Percentiles rank a stretch among this genome's conserved stretches.
These are phyloP conservation scores for Cystobasidium tubakii DNA, from an alignment of 768 basidiomycete species.

Conservation along the genomic window DNA sequence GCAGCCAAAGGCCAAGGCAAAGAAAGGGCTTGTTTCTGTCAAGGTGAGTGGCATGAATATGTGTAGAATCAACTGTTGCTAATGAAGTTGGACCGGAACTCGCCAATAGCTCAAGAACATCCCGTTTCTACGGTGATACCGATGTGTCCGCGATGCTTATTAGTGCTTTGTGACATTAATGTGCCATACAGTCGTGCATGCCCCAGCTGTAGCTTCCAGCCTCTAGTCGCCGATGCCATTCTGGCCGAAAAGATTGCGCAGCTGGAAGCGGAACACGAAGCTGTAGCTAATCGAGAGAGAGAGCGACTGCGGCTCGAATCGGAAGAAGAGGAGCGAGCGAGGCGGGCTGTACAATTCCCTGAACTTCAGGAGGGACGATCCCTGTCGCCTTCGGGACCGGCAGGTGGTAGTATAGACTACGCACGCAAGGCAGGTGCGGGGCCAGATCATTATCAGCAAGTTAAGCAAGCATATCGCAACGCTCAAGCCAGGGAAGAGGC, in stretches of 20 bases:
- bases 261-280: constrained; percentile 6
- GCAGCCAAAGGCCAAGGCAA: constrained; percentile 10
- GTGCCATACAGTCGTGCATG: constrained; percentile 21
- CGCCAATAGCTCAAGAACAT: constrained; percentile 22
- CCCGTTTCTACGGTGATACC: constrained; percentile 21
- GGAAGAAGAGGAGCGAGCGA: constrained; percentile 26
- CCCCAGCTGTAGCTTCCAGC: constrained; percentile 15
- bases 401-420: background rate
- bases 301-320: constrained; percentile 11
- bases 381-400: background rate
- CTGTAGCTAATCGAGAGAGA: background rate
- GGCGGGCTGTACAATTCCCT: constrained; percentile 28
- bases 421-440: constrained; percentile 29
- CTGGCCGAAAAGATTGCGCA: background rate
- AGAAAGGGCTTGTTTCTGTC: constrained; percentile 27
- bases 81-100: background rate
- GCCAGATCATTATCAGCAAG: constrained; percentile 12
- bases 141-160: constrained; percentile 15
- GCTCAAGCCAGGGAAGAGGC: constrained; percentile 27
- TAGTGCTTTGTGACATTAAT: constrained; percentile 32
- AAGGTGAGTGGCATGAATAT: constrained; percentile 9
- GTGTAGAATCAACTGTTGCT: too few species aligned
- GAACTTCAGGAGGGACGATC: constrained; percentile 1
- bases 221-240: background rate
- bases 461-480: constrained; percentile 3